A percentile compares a stretch with the other conserved stretches of the same genome.
Conservation (phyloP, 805 yeast genomes). For the Wickerhamiella parazyma region DNA sequence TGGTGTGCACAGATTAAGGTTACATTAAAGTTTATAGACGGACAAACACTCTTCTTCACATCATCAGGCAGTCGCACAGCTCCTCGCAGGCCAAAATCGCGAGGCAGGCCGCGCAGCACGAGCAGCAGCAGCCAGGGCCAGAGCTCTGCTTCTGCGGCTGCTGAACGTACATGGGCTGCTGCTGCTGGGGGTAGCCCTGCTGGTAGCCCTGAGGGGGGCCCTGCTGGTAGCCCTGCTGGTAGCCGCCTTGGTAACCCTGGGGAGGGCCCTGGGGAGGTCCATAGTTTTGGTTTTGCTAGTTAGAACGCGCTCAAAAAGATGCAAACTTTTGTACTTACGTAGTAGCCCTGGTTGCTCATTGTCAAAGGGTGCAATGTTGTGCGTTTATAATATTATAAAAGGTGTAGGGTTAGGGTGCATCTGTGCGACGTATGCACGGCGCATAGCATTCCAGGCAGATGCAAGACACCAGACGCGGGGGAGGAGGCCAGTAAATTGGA, state of each 20-base stretch:
- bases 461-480: no score
- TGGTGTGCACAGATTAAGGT: no score
- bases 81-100: constrained; percentile 12
- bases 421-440: no score
- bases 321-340: constrained; percentile 5
- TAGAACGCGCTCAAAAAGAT: not conserved
- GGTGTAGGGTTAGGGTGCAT: no score
- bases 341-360: constrained; percentile 11
- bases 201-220: constrained; percentile 9
- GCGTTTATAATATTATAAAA: no score
- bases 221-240: constrained; percentile 21
- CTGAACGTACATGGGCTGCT: constrained; percentile 27
- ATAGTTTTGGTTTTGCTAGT: constrained; percentile 5
- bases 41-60: not conserved
- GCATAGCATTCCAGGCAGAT: no score
- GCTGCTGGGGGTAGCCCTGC: constrained; percentile 21
- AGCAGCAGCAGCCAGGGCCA: constrained; percentile 21
- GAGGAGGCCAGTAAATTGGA: no score
- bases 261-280: constrained; percentile 9
- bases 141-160: constrained; percentile 18
- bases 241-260: constrained; percentile 4
- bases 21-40: no score
- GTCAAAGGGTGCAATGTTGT: no score
- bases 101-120: constrained; percentile 15
- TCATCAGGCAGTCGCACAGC: constrained; percentile 6